Evolutionary conservation across 805 yeast genomes (phyloP).

Genomic region (Kazachstania bromeliacearum): DNA sequence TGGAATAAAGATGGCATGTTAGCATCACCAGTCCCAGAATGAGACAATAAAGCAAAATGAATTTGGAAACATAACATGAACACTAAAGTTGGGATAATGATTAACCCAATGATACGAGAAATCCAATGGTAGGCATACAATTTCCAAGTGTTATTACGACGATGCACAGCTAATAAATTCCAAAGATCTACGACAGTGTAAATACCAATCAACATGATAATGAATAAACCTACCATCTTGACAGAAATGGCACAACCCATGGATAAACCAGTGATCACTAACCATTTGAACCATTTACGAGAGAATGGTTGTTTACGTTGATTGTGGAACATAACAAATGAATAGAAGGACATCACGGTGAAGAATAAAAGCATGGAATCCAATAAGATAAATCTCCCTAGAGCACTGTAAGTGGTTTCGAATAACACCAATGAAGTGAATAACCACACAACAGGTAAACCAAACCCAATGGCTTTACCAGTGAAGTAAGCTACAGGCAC

Average conservation of each 20-base stretch:
- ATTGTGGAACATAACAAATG: slow-evolving; percentile 47
- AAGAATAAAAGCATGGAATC: slow-evolving; percentile 72
- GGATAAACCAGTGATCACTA: slow-evolving; percentile 69
- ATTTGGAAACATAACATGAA: slow-evolving; percentile 62
- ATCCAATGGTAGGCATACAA: slow-evolving; percentile 53
- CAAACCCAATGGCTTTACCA: slow-evolving; percentile 48
- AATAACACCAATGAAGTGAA: slow-evolving; percentile 54
- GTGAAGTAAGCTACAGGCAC: slow-evolving; percentile 67
- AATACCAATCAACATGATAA: slow-evolving; percentile 78
- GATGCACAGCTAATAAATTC: slow-evolving; percentile 72
- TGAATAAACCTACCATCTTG: slow-evolving; percentile 93
- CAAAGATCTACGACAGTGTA: slow-evolving; percentile 84
- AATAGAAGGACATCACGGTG: slow-evolving; percentile 58
- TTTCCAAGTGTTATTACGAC: slow-evolving; percentile 38
- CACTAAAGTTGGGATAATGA: slow-evolving; percentile 52
- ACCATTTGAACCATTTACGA: slow-evolving; percentile 92
- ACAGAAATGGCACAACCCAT: slow-evolving; percentile 89
- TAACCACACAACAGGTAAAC: slow-evolving; percentile 44
- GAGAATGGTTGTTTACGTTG: slow-evolving; percentile 45
- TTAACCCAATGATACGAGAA: slow-evolving; percentile 52
- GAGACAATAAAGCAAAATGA: slow-evolving; percentile 66
- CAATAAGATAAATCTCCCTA: slow-evolving; percentile 65
- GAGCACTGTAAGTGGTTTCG: slow-evolving; percentile 59
- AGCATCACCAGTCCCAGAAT: slow-evolving; percentile 77
- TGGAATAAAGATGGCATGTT: slow-evolving; percentile 76